Base-by-base conservation (phyloP, 768 basidiomycete species). In the Lactarius sanguifluus region DNA sequence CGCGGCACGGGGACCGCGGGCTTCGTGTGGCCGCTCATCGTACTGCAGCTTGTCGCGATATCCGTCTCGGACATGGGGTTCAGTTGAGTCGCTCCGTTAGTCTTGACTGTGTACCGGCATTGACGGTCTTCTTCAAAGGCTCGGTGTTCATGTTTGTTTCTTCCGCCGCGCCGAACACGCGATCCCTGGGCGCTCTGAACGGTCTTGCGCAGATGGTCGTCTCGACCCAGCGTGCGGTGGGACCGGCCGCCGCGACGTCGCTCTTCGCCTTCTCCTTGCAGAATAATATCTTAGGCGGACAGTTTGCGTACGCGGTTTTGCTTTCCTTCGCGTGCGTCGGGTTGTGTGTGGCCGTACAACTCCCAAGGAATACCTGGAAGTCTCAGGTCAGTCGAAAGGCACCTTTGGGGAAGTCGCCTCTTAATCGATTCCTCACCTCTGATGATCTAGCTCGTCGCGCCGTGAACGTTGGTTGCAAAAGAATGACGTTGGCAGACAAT, bases 211-310 rank as follows among this genome's bases (percentile, higher is more conserved):
- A 89, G 73, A 83, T 83, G 72, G 72, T 81, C 7, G 78, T 79
- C 4, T 84, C 82, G 0, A 74, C 79, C 3, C 76, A 81, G 70
- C 79, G 86, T 45, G 77, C 84, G 1, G 71, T 87, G 10, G 84
- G 50, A 15, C 50, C 50, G 0, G 50, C 50, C 5, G 50, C 50
- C 0, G 50, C 50, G 0, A 2, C 50, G 83, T 1, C 86, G 1
- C 73, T 88, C 16, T 88, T 85, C 69, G 82, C 87, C 0, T 69
- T 84, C 0, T 85, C 85, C 0, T 59, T 82, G 9, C 75, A 85
- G 64, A 72, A 72, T 43, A 76, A 80, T 41, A 74, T 84, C 43
- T 71, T 78, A 0, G 81, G 82, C 1, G 85, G 85, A 2, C 77
- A 81, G 59, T 71, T 82, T 43, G 79, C 81, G 3, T 82, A 75